A percentile compares a stretch with the other conserved stretches of the same genome.
Evolutionary conservation across 805 yeast species (phyloP).

Genomic region (Lipomyces yamanashiensis): DNA sequence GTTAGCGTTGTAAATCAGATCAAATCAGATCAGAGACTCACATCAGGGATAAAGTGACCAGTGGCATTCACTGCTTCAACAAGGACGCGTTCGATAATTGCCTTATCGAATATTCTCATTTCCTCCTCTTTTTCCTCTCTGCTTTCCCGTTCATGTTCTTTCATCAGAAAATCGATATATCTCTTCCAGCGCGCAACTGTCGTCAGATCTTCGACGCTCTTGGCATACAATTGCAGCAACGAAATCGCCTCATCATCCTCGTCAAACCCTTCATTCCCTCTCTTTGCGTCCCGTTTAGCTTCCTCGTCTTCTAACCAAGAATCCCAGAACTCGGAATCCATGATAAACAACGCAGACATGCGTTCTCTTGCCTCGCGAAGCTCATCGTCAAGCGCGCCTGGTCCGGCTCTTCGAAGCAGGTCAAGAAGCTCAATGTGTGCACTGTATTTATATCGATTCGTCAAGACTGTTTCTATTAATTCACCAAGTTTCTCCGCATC

Average conservation of each 20-base stretch:
- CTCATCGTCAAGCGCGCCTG: slow-evolving; percentile 25
- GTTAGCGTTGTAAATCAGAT: slow-evolving; percentile 3
- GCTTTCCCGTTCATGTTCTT: slow-evolving; percentile 9
- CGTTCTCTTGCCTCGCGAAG: slow-evolving; percentile 26
- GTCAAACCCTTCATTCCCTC: slow-evolving; percentile 4
- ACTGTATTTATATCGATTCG: slow-evolving; percentile 18
- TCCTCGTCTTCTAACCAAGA: slow-evolving; percentile 30
- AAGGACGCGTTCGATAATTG: slow-evolving; percentile 12
- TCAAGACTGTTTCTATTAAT: slow-evolving; percentile 22
- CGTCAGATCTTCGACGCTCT: slow-evolving; percentile 28
- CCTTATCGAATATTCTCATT: slow-evolving; percentile 11
- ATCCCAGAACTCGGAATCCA: slow-evolving; percentile 25
- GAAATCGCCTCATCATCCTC: slow-evolving; percentile 16
- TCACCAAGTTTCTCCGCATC: slow-evolving; percentile 32
- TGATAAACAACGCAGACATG: slow-evolving; percentile 18
- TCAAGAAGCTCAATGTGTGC: slow-evolving; percentile 22
- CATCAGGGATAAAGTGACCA: slow-evolving; percentile 29
- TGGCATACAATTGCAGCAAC: slow-evolving; percentile 19
- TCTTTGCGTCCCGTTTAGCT: neutral
- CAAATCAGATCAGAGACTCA: neutral
- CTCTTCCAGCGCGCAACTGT: slow-evolving; percentile 29
- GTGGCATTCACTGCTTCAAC: slow-evolving; percentile 35
- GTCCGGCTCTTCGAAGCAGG: slow-evolving; percentile 24
- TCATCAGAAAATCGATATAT: slow-evolving; percentile 24
- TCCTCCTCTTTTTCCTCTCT: slow-evolving; percentile 6